A percentile compares a stretch with the other conserved stretches of the same genome.
Evolutionary conservation across 116 monocot species (phyloP).

Genomic region (Cymodocea nodosa): DNA sequence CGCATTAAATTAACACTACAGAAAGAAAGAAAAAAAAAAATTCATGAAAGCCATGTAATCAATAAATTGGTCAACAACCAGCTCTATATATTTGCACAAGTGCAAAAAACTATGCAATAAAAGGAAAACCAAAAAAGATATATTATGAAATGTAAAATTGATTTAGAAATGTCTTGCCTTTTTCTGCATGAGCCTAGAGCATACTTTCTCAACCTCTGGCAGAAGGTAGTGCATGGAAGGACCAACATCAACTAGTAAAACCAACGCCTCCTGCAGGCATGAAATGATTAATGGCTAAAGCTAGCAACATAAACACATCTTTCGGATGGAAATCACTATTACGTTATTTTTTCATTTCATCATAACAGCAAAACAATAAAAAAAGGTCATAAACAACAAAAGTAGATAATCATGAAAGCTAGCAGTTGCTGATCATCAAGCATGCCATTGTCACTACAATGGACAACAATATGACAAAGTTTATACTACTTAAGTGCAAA

Average conservation of each 20-base stretch:
- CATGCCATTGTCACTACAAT: no score
- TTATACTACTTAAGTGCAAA: no score
- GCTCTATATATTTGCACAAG: not conserved
- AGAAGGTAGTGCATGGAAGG: conserved; percentile 75
- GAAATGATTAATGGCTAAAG: not conserved
- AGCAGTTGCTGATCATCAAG: no score
- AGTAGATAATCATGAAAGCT: not conserved
- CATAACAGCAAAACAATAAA: not conserved
- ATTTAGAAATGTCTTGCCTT: conserved; percentile 42
- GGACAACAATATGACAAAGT: no score
- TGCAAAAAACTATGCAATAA: not conserved
- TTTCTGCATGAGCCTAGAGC: conserved; percentile 71
- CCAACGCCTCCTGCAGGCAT: conserved; percentile 49
- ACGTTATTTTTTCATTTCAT: not conserved
- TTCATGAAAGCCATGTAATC: not conserved
- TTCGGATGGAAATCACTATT: no score
- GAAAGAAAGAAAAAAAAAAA: not conserved
- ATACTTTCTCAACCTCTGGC: conserved; percentile 60
- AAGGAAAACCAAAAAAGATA: not conserved
- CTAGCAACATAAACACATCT: not conserved
- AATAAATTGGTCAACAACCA: not conserved
- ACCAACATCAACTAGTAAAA: conserved; percentile 77
- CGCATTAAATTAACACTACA: not conserved
- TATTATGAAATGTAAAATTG: not conserved
- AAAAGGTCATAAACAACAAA: not conserved